phyloP scores from a whole-genome alignment of 805 yeast genomes.

The Priceomyces fermenticarens region DNA sequence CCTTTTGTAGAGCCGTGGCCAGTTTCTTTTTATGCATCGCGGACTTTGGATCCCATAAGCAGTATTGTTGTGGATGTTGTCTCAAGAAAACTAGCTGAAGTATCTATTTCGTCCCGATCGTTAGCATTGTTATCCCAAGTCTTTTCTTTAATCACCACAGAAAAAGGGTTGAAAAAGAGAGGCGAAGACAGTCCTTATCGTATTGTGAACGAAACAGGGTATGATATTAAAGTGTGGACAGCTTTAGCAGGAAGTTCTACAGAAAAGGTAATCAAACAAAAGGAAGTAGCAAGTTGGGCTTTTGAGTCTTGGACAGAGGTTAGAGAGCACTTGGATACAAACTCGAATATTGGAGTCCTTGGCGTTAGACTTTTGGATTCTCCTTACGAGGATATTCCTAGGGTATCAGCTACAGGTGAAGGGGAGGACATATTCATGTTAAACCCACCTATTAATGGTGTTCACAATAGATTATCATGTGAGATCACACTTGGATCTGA shows the following conservation, averaged over 20 bases:
- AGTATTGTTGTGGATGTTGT: slow-evolving; percentile 61
- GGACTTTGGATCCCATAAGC: slow-evolving; percentile 42
- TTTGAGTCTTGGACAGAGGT: slow-evolving; percentile 92
- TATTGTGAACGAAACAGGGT: slow-evolving; percentile 82
- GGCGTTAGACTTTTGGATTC: slow-evolving; percentile 62
- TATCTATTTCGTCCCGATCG: slow-evolving; percentile 78
- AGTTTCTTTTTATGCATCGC: slow-evolving; percentile 65
- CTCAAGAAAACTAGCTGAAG: slow-evolving; percentile 74
- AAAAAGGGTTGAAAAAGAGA: slow-evolving; percentile 56
- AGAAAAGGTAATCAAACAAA: slow-evolving; percentile 41
- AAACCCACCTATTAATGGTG: slow-evolving; percentile 55
- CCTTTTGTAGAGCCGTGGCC: slow-evolving; percentile 90
- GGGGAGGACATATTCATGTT: slow-evolving; percentile 78
- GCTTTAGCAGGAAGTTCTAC: slow-evolving; percentile 33
- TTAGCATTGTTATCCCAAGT: slow-evolving; percentile 75
- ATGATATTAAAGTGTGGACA: slow-evolving; percentile 79
- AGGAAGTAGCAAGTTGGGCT: slow-evolving; percentile 70
- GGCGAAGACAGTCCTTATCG: slow-evolving; percentile 81
- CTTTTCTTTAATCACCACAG: slow-evolving; percentile 53
- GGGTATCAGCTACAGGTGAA: slow-evolving; percentile 70
- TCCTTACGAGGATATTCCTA: slow-evolving; percentile 49
- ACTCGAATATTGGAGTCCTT: slow-evolving; percentile 56
- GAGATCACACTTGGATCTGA: slow-evolving; percentile 69
- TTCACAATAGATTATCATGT: slow-evolving; percentile 73
- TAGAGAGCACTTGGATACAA: slow-evolving; percentile 74